Evolutionary conservation across 495 filamentous ascomycete genomes (phyloP).

Genomic region (Evansstolkia leycettana): DNA sequence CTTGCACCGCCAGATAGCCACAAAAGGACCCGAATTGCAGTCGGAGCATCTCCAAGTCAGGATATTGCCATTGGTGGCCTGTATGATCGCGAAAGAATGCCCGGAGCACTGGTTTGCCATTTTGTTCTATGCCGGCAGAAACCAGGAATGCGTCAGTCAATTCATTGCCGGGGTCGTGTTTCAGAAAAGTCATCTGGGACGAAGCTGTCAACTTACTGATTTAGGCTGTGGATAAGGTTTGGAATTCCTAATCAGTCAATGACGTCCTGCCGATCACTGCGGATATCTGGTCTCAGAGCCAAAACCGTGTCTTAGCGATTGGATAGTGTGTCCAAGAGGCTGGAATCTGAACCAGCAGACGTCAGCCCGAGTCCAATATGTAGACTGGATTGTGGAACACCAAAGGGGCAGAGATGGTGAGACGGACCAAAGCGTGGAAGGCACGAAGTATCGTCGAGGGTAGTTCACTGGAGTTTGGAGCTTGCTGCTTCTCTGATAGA

Average conservation of each 20-base stretch:
- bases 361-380: neutral
- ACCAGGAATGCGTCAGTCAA: neutral
- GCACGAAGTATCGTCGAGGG: too few relatives aligned
- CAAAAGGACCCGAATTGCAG: conserved; percentile 37
- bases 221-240: neutral
- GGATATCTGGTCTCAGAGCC: too few relatives aligned
- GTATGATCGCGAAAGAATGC: conserved; percentile 32
- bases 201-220: neutral
- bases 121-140: conserved; percentile 1
- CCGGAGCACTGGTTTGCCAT: conserved; percentile 39
- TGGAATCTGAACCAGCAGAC: neutral
- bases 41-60: conserved; percentile 37
- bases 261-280: too few relatives aligned
- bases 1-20: conserved; percentile 39
- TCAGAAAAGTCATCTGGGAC: neutral
- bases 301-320: neutral
- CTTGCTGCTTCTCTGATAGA: too few relatives aligned
- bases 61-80: conserved; percentile 36
- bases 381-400: neutral
- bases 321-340: neutral
- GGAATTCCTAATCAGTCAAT: too few relatives aligned
- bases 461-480: too few relatives aligned
- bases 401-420: neutral
- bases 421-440: too few relatives aligned
- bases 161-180: neutral